Percentiles rank a stretch among this genome's conserved stretches.
Conservation (phyloP, 2,329 filamentous ascomycete genomes). For the Biscogniauxia mediterranea region DNA sequence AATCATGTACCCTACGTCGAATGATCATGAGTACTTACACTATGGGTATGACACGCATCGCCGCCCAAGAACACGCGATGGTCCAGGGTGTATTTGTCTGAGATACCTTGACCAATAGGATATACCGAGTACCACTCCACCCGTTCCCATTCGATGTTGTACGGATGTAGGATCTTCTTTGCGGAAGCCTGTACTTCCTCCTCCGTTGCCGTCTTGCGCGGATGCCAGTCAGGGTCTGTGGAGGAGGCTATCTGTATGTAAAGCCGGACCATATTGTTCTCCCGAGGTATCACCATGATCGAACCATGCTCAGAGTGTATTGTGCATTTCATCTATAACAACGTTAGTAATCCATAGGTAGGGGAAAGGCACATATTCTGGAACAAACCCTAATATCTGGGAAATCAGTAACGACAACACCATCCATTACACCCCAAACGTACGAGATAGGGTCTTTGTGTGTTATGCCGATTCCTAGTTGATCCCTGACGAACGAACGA, state of each 20-base stretch:
- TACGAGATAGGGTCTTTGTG: constrained; percentile 68
- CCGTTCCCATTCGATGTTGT: constrained; percentile 64
- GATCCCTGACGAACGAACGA: constrained; percentile 62
- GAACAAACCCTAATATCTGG: constrained; percentile 67
- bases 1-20: not conserved
- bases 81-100: constrained; percentile 65
- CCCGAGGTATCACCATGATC: constrained; percentile 75
- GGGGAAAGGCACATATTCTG: not conserved
- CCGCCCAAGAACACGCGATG: constrained; percentile 72
- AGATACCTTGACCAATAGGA: constrained; percentile 72
- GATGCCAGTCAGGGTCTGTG: constrained; percentile 59
- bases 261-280: constrained; percentile 60
- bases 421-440: constrained; percentile 76
- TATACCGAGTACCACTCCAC: constrained; percentile 77
- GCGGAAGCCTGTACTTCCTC: constrained; percentile 64
- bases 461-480: constrained; percentile 68
- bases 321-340: constrained; percentile 65
- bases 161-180: constrained; percentile 64
- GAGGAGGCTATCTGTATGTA: constrained; percentile 68
- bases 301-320: constrained; percentile 73
- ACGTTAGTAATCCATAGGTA: not conserved
- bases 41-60: constrained; percentile 78
- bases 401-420: constrained; percentile 70
- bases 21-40: constrained; percentile 45
- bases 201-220: constrained; percentile 61